Percentiles rank a stretch among this genome's conserved stretches.
Evolutionary conservation across 2,329 filamentous ascomycete genomes (phyloP).

Genomic region (Trichoderma semiorbis): DNA sequence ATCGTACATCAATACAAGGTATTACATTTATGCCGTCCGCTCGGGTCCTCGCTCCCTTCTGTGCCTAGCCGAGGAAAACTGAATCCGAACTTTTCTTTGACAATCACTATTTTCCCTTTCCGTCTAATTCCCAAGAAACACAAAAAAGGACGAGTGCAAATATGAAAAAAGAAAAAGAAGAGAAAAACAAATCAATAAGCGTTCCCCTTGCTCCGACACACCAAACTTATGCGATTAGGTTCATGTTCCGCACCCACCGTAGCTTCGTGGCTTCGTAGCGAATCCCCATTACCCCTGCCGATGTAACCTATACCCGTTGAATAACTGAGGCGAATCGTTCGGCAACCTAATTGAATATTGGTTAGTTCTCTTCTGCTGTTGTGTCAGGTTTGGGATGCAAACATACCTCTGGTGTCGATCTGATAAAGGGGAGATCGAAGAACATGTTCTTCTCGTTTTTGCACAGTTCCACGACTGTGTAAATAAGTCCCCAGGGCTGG

Average conservation of each 20-base stretch:
- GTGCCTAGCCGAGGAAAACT: conserved; percentile 28
- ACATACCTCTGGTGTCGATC: conserved; percentile 77
- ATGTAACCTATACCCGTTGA: conserved; percentile 31
- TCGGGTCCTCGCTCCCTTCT: conserved; percentile 13
- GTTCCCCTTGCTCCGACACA: background rate
- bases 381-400: background rate
- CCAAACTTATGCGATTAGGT: conserved; percentile 2
- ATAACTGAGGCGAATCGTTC: conserved; percentile 36
- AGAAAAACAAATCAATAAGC: background rate
- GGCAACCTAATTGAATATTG: conserved; percentile 30
- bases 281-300: background rate
- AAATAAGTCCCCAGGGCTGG: conserved; percentile 92
- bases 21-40: conserved; percentile 30
- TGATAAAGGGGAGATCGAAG: conserved; percentile 90
- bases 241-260: background rate
- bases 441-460: conserved; percentile 90
- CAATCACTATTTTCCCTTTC: conserved; percentile 15
- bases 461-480: conserved; percentile 81
- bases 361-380: background rate
- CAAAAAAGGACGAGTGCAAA: background rate
- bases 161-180: background rate
- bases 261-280: conserved; percentile 13
- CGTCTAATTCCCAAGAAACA: conserved; percentile 19
- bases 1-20: conserved; percentile 38
- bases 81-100: conserved; percentile 14